Evolutionary conservation across 2,329 filamentous ascomycete genomes (phyloP), one percentile per base, ranked within the genome.

Genomic region (Laburnicola sp.): DNA sequence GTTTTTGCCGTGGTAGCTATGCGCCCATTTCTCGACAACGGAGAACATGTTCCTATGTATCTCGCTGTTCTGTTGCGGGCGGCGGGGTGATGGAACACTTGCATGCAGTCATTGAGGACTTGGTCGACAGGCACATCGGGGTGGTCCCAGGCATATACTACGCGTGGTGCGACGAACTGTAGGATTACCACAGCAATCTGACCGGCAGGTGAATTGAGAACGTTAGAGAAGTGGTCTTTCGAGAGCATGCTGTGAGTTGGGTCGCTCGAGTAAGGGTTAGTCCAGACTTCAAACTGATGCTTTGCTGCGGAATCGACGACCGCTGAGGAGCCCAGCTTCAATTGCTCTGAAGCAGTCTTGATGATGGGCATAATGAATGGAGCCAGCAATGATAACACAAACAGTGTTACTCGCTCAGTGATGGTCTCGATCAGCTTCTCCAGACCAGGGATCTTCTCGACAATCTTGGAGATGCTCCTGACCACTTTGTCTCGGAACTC

Each of bases 301-400:
- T 77, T 77, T 3, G 72, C 77, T 9, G 72, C 74, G n/a, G 75
- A 72, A 49, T 79, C 78, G 31, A 87, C 78, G 25, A 88, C 83
- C 0, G 84, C 82, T 0, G 88, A 88, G 7, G 91, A 96, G 3
- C 94, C 93, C 23, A 87, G 82, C 75, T 97, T 96, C 25, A 99
- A 80, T 30, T 85, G 84, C 66, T 92, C 86, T 22, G 91, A 93
- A 4, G 93, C 91, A 46, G 88, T 84, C 45, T 87, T 88, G 72
- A 99, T 97, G 68, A 99, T 87, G 8, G 94, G 94, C 49, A 91
- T 85, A 55, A 99, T 83, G 72, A 95, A 97, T 0, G 94, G 94
- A 0, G 94, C 90, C 16, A 99, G 81, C 1, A 99, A 82, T 4
- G 91, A 92, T 55, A 99, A 82, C 44, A 99, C 84, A 69, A 97